Evolutionary conservation across 2,329 filamentous ascomycete species (phyloP).

Genomic region (Alternaria triticimaculans): DNA sequence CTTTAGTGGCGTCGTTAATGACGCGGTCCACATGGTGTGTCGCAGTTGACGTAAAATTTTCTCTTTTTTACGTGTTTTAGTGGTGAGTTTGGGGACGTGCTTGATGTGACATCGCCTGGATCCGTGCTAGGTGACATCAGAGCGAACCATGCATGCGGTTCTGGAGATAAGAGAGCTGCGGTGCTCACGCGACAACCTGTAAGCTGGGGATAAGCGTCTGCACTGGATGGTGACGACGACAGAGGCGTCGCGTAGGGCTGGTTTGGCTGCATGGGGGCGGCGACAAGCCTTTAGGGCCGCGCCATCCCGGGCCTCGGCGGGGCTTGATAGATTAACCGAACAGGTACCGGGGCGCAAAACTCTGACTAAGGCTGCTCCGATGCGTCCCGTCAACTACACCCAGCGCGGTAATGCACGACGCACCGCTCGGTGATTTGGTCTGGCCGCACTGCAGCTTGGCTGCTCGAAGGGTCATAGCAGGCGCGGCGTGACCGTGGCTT

Average conservation of each 20-base stretch:
- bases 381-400: conserved; percentile 19
- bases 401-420: conserved; percentile 24
- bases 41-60: conserved; percentile 43
- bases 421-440: conserved; percentile 1
- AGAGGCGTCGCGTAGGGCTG: conserved; percentile 16
- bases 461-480: not conserved
- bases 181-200: not conserved
- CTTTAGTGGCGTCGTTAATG: conserved; percentile 13
- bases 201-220: not conserved
- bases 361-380: conserved; percentile 17
- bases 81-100: conserved; percentile 29
- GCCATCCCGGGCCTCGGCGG: conserved; percentile 26
- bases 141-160: not conserved
- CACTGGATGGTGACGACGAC: conserved; percentile 9
- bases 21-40: conserved; percentile 37
- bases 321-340: conserved; percentile 28
- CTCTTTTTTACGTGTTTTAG: conserved; percentile 23
- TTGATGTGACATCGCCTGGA: conserved; percentile 13
- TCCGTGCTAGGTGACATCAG: not conserved
- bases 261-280: conserved; percentile 10
- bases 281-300: conserved; percentile 30
- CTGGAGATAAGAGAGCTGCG: not conserved
- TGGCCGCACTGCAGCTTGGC: not conserved
- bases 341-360: conserved; percentile 13
- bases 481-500: conserved; percentile 2